Evolutionary conservation across 768 basidiomycete species (phyloP), one percentile per base, ranked within the genome.

Genomic region (Flagelloscypha sp.): DNA sequence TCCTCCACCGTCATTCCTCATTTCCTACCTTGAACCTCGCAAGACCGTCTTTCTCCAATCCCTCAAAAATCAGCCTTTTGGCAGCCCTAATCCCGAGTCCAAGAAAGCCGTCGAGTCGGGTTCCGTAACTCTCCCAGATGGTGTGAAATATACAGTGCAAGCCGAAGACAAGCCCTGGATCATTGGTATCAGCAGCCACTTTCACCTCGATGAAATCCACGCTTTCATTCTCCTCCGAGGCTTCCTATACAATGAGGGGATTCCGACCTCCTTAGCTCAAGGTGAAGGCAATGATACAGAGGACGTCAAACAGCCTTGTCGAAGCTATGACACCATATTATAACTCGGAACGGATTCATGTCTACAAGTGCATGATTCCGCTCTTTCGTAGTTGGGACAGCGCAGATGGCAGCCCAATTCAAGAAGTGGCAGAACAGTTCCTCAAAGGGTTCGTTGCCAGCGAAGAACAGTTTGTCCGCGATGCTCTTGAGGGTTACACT

Each of bases 181-280:
- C 32, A 61, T 72, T 41, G 76, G 81, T 31, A 72, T 95, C 46
- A 86, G 88, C 58, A 54, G 66, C 27, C 68, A 68, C 40, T 79
- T 88, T 53, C 63, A 74, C 19, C 76, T 94, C 16, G 87, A 93
- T 58, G 76, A 93, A 48, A 63, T 89, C 2, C 76, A 82, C n/a
- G 79, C 87, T 0, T 66, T 84, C 27, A 59, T 81, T 4, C 67
- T 93, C 5, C 61, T 88, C 15, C 76, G 81, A 9, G 79, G 84
- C 0, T 92, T 84, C 49, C 61, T 85, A 7, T 81, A 82, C 58
- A 83, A 88, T 52, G 72, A 80, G 52, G 84, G 83, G 4, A 62
- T 84, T 6, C 77, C 79, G 7, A 52, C 71, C 28, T 54, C 66
- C 23, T n/a, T n/a, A n/a, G n/a, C n/a, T n/a, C n/a, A n/a, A n/a